A percentile compares a stretch with the other conserved stretches of the same genome.
Conservation (phyloP, 2,329 filamentous ascomycete genomes). For the Penicillium vulpinum region DNA sequence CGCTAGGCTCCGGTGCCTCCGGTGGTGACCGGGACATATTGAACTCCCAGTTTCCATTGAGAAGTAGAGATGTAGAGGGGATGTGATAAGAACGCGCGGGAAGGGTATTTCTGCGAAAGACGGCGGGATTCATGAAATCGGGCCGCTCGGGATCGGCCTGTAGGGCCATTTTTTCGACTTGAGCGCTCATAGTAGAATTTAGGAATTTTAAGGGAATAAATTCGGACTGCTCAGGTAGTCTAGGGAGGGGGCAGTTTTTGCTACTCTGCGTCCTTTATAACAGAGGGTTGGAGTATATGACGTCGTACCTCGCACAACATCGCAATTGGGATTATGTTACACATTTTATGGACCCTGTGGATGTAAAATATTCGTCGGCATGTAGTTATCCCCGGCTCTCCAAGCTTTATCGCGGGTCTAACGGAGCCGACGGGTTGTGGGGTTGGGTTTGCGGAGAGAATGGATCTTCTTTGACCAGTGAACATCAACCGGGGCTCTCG, state of each 20-base stretch:
- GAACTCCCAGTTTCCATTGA: constrained; percentile 62
- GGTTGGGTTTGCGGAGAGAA: not conserved
- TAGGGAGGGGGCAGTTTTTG: not conserved
- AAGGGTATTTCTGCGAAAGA: constrained; percentile 57
- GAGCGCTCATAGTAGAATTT: not conserved
- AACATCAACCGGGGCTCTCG: not conserved
- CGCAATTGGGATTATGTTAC: not conserved
- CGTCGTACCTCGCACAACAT: not conserved
- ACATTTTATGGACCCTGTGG: not conserved
- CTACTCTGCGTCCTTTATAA: not conserved
- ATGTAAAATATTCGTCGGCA: not conserved
- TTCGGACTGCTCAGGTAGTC: not conserved
- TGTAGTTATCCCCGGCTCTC: not conserved
- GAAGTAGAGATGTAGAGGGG: constrained; percentile 45
- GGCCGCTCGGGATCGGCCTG: constrained; percentile 6
- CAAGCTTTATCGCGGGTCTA: not conserved
- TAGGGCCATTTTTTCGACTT: not conserved
- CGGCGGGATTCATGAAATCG: constrained; percentile 18
- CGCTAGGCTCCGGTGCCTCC: constrained; percentile 38
- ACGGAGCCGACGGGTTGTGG: not conserved
- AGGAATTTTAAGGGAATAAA: not conserved
- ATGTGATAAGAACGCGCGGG: constrained; percentile 56
- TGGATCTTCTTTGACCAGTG: not conserved
- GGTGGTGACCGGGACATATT: constrained; percentile 50
- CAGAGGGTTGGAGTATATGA: not conserved